A percentile compares a stretch with the other conserved stretches of the same genome.
phyloP scores from a whole-genome alignment of 495 filamentous ascomycete species.

The Neurospora africana region DNA sequence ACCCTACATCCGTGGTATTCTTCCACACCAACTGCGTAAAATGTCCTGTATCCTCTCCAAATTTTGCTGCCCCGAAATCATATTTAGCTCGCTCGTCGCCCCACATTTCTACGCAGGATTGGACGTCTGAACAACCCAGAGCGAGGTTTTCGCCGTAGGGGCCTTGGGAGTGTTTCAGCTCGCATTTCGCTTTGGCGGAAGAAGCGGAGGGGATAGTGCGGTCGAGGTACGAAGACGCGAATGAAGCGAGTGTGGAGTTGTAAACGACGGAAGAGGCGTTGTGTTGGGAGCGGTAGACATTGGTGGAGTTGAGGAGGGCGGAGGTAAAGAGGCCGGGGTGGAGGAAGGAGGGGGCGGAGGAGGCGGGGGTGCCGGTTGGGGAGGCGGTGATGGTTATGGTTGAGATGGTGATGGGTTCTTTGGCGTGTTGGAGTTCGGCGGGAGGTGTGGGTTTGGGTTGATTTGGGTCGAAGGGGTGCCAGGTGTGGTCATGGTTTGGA shows the following conservation, averaged over 20 bases:
- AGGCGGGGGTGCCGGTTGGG: conserved; percentile 18
- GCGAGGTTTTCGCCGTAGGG: conserved; percentile 75
- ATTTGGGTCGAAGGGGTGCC: too few relatives aligned
- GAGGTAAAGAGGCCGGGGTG: conserved; percentile 39
- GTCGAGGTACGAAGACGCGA: conserved; percentile 34
- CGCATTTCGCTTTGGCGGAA: conserved; percentile 28
- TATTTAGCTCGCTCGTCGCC: conserved; percentile 52
- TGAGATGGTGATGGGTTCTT: not conserved
- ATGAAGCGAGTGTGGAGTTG: conserved; percentile 52
- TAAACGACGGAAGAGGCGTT: conserved; percentile 51
- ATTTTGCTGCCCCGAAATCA: conserved; percentile 45
- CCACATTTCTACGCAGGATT: conserved; percentile 53
- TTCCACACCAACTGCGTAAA: conserved; percentile 82
- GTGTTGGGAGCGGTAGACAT: conserved; percentile 55
- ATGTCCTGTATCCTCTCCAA: conserved; percentile 61
- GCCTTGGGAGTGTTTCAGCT: conserved; percentile 54
- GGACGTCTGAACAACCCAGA: conserved; percentile 51
- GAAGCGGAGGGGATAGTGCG: not conserved
- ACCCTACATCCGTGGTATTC: conserved; percentile 58
- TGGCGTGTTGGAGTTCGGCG: not conserved
- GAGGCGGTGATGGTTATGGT: conserved; percentile 19
- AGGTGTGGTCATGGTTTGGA: too few relatives aligned
- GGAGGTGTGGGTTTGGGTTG: not conserved
- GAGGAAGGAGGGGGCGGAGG: conserved; percentile 34
- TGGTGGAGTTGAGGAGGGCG: conserved; percentile 54